phyloP scores from a whole-genome alignment of 1,139 yeast genomes.

The Geotrichum fermentans region DNA sequence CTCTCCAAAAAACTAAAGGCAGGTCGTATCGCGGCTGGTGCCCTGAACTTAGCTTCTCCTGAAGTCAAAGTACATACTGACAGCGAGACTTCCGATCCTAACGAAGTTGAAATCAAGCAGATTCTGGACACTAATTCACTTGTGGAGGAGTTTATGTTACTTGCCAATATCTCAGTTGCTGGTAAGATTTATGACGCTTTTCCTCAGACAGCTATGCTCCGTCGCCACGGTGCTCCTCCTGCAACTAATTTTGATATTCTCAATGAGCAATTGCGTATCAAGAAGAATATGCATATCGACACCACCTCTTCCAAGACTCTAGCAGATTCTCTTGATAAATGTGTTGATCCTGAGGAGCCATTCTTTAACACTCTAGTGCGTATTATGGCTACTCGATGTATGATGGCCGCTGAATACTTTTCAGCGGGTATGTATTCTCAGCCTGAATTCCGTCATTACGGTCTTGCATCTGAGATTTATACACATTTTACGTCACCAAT shows the following conservation, averaged over 20 bases:
- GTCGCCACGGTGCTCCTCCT: slow-evolving; percentile 93
- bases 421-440: slow-evolving; percentile 88
- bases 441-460: slow-evolving; percentile 95
- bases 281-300: slow-evolving; percentile 68
- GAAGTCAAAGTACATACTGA: slow-evolving; percentile 97
- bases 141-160: slow-evolving; percentile 97
- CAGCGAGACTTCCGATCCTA: slow-evolving; percentile 94
- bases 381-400: slow-evolving; percentile 96
- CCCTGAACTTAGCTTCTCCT: slow-evolving; percentile 92
- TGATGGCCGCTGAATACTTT: slow-evolving; percentile 99
- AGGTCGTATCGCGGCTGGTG: slow-evolving; percentile 88
- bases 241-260: slow-evolving; percentile 83
- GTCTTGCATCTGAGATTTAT: slow-evolving; percentile 93
- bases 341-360: slow-evolving; percentile 75
- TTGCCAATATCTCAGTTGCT: slow-evolving; percentile 95
- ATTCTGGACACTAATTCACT: slow-evolving; percentile 86
- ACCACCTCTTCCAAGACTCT: slow-evolving; percentile 83
- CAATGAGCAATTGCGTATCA: slow-evolving; percentile 82
- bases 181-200: slow-evolving; percentile 84
- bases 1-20: slow-evolving; percentile 82
- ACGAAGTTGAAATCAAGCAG: slow-evolving; percentile 88
- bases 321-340: slow-evolving; percentile 89
- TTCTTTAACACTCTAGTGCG: slow-evolving; percentile 91
- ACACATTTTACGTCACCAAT: slow-evolving; percentile 99
- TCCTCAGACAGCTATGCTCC: slow-evolving; percentile 97